Evolutionary conservation across 805 yeast genomes (phyloP).

Genomic region (Hermanozyma aechmeae): DNA sequence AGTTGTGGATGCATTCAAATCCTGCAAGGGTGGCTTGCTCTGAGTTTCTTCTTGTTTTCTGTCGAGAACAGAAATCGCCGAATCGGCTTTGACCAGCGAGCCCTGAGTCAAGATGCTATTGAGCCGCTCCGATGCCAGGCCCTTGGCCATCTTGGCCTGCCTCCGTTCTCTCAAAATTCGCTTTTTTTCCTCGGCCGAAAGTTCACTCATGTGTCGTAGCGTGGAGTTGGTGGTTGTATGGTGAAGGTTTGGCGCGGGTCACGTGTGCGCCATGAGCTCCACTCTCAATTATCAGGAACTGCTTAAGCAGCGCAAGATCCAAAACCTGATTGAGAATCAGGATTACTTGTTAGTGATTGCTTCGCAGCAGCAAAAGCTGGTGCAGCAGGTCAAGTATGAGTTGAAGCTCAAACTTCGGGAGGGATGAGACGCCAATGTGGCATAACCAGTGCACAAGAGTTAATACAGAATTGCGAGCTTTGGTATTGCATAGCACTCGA

Average conservation of each 20-base stretch:
- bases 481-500: too few relatives aligned
- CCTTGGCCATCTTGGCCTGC: conserved; percentile 51
- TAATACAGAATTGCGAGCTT: too few relatives aligned
- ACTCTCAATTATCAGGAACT: conserved; percentile 12
- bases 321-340: conserved; percentile 30
- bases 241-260: too few relatives aligned
- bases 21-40: too few relatives aligned
- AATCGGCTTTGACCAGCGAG: conserved; percentile 22
- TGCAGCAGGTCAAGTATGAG: conserved; percentile 34
- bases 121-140: conserved; percentile 45
- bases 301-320: conserved; percentile 21
- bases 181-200: conserved; percentile 51
- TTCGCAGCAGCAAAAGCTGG: conserved; percentile 31
- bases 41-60: too few relatives aligned
- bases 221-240: too few relatives aligned
- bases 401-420: conserved; percentile 16
- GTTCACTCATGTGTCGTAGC: conserved; percentile 26
- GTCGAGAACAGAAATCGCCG: conserved; percentile 28
- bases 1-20: too few relatives aligned
- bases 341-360: conserved; percentile 31
- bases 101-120: conserved; percentile 32
- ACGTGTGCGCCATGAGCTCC: too few relatives aligned
- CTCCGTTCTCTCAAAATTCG: conserved; percentile 52
- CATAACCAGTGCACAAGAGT: too few relatives aligned
- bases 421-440: too few relatives aligned